Conservation (phyloP, 148 eudicot species). For the Limonium bicolor region DNA sequence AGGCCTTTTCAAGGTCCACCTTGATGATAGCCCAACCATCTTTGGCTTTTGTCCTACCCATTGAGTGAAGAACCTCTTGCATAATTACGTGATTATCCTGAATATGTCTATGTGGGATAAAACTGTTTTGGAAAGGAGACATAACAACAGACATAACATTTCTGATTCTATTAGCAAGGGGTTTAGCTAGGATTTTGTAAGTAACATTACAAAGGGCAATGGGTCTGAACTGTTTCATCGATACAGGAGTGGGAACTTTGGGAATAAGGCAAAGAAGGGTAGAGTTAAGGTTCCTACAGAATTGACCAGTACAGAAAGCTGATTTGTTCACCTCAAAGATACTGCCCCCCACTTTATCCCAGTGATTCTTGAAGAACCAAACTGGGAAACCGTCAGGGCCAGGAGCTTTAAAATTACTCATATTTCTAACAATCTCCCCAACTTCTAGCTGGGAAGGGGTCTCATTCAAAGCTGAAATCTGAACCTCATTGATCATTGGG, state of each 20-base stretch:
- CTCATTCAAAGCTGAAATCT: neutral
- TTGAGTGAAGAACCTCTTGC: neutral
- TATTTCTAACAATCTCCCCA: neutral
- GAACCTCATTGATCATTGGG: neutral
- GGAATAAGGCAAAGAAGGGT: neutral
- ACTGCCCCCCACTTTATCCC: neutral
- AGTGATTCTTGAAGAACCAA: neutral
- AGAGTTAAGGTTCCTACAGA: neutral
- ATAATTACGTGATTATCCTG: neutral
- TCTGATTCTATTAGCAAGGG: neutral
- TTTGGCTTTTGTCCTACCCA: neutral
- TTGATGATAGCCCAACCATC: neutral
- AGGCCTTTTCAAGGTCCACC: neutral
- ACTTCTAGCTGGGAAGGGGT: neutral
- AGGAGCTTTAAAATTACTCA: neutral
- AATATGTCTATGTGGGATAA: neutral
- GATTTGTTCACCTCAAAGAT: neutral
- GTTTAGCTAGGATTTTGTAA: neutral
- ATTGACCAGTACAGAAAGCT: neutral
- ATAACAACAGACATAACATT: too few species aligned
- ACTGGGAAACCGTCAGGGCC: neutral
- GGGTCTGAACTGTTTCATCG: neutral
- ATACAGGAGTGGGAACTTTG: neutral
- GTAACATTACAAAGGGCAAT: neutral
- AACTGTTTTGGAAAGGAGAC: neutral